Percentiles rank a stretch among this genome's conserved stretches.
These are phyloP conservation scores for Ophiostoma fasciatum DNA, from an alignment of 2,329 filamentous ascomycete genomes.

Conservation along the genomic window DNA sequence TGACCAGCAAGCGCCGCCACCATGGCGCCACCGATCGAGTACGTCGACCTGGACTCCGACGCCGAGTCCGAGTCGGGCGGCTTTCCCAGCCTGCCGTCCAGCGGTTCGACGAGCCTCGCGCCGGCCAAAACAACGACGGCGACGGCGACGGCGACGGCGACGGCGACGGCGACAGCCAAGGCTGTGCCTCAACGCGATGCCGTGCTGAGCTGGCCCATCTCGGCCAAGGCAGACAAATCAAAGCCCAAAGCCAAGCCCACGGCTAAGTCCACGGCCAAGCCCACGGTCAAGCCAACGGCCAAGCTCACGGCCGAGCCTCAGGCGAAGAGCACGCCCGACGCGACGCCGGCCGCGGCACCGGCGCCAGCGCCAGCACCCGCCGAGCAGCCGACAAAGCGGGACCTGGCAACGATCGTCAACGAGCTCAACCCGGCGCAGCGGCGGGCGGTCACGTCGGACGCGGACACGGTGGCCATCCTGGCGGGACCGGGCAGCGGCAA, in stretches of 20 bases:
- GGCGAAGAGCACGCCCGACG: not conserved
- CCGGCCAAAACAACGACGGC: not conserved
- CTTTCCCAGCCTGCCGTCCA: not conserved
- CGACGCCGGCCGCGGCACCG: too few species aligned
- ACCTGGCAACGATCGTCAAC: constrained; percentile 23
- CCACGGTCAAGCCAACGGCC: too few species aligned
- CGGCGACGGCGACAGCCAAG: not conserved
- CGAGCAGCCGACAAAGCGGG: constrained; percentile 7
- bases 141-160: not conserved
- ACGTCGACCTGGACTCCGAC: too few species aligned
- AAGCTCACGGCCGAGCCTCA: not conserved
- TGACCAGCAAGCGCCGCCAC: too few species aligned
- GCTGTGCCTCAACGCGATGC: not conserved
- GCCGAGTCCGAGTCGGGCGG: not conserved
- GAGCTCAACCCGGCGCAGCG: constrained; percentile 40
- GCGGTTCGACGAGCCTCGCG: not conserved
- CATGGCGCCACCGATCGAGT: too few species aligned
- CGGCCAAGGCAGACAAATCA: not conserved
- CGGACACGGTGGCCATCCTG: constrained; percentile 47
- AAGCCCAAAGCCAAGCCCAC: not conserved
- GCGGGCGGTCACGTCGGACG: constrained; percentile 37
- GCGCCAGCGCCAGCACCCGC: too few species aligned
- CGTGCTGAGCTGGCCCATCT: too few species aligned
- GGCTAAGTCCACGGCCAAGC: too few species aligned
- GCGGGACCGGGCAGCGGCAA: constrained; percentile 66